Evolutionary conservation across 169 alveolate genomes (phyloP), one percentile per base, ranked within the genome.

Genomic region (Plasmodium gaboni): DNA sequence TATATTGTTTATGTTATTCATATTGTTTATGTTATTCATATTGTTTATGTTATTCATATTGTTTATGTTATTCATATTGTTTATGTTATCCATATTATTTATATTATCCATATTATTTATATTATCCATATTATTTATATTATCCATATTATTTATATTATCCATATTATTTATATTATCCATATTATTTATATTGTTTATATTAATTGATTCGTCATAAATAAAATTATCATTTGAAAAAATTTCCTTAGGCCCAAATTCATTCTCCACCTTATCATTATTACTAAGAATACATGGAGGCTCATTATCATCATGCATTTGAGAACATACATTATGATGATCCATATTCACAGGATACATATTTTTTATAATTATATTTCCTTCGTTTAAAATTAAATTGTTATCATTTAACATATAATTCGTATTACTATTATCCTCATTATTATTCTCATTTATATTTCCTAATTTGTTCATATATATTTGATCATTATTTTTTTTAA

Each of bases 361-460:
- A 19, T 59, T 59, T 59, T 59, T 59, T 59, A 59, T 59, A 15
- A 59, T 59, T 15, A 59, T 15, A 15, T 59, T 59, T 15, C 28
- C 68, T 15, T 15, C 28, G 0, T 19, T 19, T 59, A 15, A 19
- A 7, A 59, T 15, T 15, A 13, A 9, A 59, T 32, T 65, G 6
- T 65, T 32, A 17, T 65, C 73, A 65, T 65, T 15, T 13, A 1
- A n/a, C 12, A 6, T n/a, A 32, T 12, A 13, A 17, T 12, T n/a
- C 1, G 9, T 32, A 17, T 15, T 22, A 65, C n/a, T 38, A 1
- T 9, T 28, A 3, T n/a, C 13, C 7, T 5, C 28, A 3, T 65
- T 65, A 28, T 13, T 65, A 7, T 8, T 65, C 12, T 65, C 53
- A 32, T 32, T 65, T 2, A 4, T 32, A 32, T n/a, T 24, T 32